phyloP scores from a whole-genome alignment of 192 early-diverging fungal species.

The Linnemannia elongata region DNA sequence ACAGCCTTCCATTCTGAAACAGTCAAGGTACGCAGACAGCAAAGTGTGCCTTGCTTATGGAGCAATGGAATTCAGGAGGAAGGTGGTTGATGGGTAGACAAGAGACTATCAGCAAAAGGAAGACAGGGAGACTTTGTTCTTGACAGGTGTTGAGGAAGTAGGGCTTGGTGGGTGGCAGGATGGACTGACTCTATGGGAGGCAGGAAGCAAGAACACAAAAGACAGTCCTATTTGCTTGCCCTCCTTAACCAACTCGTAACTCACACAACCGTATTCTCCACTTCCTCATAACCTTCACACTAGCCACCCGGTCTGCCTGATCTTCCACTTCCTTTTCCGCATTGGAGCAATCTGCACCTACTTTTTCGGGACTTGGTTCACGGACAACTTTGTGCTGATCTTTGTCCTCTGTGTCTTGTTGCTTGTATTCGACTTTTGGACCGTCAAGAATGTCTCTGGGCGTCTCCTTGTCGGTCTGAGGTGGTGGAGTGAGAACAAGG shows the following conservation, averaged over 20 bases:
- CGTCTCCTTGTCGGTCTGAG: conserved; percentile 95
- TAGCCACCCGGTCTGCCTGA: conserved; percentile 91
- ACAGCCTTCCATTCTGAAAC: conserved; percentile 53
- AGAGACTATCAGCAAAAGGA: no score
- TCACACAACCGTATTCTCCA: not conserved
- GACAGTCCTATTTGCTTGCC: not conserved
- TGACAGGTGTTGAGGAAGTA: not conserved
- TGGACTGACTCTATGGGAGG: not conserved
- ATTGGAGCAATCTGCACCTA: conserved; percentile 87
- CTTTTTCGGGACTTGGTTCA: conserved; percentile 87
- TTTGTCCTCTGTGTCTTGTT: conserved; percentile 94
- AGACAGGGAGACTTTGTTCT: no score
- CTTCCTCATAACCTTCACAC: not conserved
- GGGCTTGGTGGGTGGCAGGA: not conserved
- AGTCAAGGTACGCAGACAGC: conserved; percentile 37
- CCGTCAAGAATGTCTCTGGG: conserved; percentile 98
- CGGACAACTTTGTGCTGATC: conserved; percentile 86
- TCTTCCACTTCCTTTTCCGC: conserved; percentile 94
- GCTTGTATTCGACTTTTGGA: conserved; percentile 99
- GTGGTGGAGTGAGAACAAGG: conserved; percentile 99
- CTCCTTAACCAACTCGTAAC: not conserved
- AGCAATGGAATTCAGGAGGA: not conserved
- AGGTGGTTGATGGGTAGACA: no score
- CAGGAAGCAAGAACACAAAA: not conserved
- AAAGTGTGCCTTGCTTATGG: no score